phyloP scores from a whole-genome alignment of 2,329 filamentous ascomycete species.

The Thelonectria blattea region DNA sequence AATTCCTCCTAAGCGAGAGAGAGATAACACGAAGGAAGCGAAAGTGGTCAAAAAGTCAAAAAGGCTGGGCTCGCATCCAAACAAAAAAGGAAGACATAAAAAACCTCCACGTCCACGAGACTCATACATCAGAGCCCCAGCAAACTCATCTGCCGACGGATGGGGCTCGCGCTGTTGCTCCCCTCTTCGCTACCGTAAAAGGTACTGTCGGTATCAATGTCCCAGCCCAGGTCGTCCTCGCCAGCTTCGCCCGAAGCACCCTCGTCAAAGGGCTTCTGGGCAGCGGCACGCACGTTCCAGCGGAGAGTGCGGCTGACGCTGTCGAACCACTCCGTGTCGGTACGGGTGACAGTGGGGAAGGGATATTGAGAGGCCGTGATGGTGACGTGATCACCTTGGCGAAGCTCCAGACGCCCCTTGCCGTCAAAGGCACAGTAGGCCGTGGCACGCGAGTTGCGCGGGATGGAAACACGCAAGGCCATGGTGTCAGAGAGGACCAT shows the following conservation, averaged over 20 bases:
- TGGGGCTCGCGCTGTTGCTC: constrained; percentile 69
- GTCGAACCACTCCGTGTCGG: constrained; percentile 94
- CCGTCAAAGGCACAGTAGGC: constrained; percentile 98
- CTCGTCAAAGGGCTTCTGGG: constrained; percentile 85
- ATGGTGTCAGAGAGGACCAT: constrained; percentile 98
- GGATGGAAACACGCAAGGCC: constrained; percentile 87
- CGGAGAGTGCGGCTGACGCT: constrained; percentile 89
- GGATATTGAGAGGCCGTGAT: constrained; percentile 96
- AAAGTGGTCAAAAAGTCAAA: neutral
- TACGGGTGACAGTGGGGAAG: constrained; percentile 93
- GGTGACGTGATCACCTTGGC: constrained; percentile 92
- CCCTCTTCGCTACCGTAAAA: constrained; percentile 76
- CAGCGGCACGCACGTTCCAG: constrained; percentile 93
- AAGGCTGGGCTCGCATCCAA: neutral
- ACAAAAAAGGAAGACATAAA: too few species aligned
- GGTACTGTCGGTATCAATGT: constrained; percentile 89
- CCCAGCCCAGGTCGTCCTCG: constrained; percentile 71
- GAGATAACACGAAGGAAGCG: too few species aligned
- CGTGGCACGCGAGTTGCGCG: constrained; percentile 82
- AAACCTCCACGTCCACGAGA: neutral
- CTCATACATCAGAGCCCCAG: constrained; percentile 52
- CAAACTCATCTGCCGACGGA: constrained; percentile 76
- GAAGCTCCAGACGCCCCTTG: constrained; percentile 92
- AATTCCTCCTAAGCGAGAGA: too few species aligned
- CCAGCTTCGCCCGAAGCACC: constrained; percentile 43